These are phyloP conservation scores for Kluyveromyces marxianus DNA, from an alignment of 1,139 yeast genomes.

Conservation along the genomic window DNA sequence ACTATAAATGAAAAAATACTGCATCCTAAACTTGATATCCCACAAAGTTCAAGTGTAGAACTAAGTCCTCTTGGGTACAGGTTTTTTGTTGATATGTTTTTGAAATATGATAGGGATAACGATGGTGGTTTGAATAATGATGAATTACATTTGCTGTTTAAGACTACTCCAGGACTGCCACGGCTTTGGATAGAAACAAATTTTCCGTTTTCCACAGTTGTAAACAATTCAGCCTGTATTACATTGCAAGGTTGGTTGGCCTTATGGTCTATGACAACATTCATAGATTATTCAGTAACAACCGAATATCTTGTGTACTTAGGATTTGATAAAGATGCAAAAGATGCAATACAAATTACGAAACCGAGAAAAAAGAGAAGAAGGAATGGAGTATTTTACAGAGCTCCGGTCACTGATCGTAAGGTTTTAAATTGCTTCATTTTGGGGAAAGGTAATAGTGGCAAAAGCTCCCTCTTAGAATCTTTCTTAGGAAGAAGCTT, in stretches of 20 bases:
- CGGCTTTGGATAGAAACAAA: conserved; percentile 74
- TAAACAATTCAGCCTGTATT: conserved; percentile 82
- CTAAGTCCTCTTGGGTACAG: conserved; percentile 89
- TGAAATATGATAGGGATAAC: conserved; percentile 83
- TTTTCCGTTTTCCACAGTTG: conserved; percentile 80
- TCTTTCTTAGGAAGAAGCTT: conserved; percentile 72
- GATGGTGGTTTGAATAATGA: conserved; percentile 84
- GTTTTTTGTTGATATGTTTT: conserved; percentile 80
- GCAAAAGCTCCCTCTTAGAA: conserved; percentile 75
- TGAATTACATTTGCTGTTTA: conserved; percentile 62
- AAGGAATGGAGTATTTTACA: conserved; percentile 55
- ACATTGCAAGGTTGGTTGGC: conserved; percentile 97
- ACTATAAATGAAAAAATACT: conserved; percentile 73
- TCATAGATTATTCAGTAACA: conserved; percentile 73
- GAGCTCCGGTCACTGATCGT: conserved; percentile 69
- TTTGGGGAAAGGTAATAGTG: conserved; percentile 78
- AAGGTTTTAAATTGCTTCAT: conserved; percentile 87
- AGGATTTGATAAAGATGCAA: conserved; percentile 57
- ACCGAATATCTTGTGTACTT: conserved; percentile 81
- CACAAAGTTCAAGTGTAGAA: conserved; percentile 75
- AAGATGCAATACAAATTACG: conserved; percentile 70
- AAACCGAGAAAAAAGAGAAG: conserved; percentile 65
- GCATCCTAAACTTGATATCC: conserved; percentile 72
- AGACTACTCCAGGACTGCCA: conserved; percentile 92
- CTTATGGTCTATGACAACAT: conserved; percentile 96